phyloP scores from a whole-genome alignment of 805 yeast genomes.

The Kuraishia molischiana region DNA sequence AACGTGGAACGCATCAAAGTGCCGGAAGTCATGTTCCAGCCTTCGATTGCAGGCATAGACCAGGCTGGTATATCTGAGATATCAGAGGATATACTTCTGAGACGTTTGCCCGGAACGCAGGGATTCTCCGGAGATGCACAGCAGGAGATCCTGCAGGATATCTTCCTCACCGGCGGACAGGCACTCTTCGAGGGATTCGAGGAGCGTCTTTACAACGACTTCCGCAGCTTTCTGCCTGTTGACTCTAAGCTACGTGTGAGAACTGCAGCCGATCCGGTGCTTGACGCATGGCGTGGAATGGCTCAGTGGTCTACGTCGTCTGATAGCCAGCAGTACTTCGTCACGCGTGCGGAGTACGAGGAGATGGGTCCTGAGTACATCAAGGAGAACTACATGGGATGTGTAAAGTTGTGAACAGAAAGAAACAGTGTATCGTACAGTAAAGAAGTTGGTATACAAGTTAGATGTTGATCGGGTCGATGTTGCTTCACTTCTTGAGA shows the following conservation, averaged over 20 bases:
- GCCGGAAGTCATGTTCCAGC: conserved; percentile 89
- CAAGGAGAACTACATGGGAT: conserved; percentile 74
- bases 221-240: conserved; percentile 61
- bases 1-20: conserved; percentile 87
- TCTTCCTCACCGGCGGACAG: conserved; percentile 84
- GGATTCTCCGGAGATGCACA: conserved; percentile 45
- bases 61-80: conserved; percentile 90
- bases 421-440: neutral
- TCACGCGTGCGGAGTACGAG: conserved; percentile 67
- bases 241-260: conserved; percentile 52
- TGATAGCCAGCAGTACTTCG: conserved; percentile 31
- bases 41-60: conserved; percentile 88
- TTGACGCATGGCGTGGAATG: conserved; percentile 96
- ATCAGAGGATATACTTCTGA: conserved; percentile 52
- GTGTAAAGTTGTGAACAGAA: conserved; percentile 12
- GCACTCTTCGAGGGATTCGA: conserved; percentile 56
- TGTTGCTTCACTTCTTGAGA: conserved; percentile 2
- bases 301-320: conserved; percentile 56
- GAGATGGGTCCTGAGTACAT: conserved; percentile 88
- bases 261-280: conserved; percentile 53
- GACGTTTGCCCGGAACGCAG: conserved; percentile 43
- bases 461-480: neutral
- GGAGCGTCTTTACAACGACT: conserved; percentile 60
- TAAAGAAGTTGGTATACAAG: conserved; percentile 1
- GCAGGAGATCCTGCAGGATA: conserved; percentile 42